Base-by-base conservation (phyloP, 495 filamentous ascomycete species). In the Rostrohypoxylon terebratum region DNA sequence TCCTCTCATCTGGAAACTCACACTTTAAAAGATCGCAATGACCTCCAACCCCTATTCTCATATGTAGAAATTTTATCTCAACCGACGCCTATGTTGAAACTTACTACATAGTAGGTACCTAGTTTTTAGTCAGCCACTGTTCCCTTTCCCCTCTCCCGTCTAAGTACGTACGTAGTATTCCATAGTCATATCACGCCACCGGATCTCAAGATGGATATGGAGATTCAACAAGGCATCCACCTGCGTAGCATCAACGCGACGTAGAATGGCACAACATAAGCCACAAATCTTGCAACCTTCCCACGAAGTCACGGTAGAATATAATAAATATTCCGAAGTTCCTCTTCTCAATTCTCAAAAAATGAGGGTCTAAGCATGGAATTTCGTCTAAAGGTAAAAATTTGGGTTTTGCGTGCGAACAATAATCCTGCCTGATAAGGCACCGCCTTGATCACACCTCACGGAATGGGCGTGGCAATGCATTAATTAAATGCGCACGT, bases 391-490 rank as follows among this genome's bases (percentile, higher is more conserved):
- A 57, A 31, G 21, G 20, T 45, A 45, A 36, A 54, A 38, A 28
- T 28, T 28, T 28, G 28, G 28, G 28, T 28, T 38, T 40, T 33
- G 10, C 25, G 18, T 36, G 54, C 59, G 73, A 47, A 79, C 68
- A 60, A 78, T 59, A 76, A 66, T 74, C 59, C 66, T 78, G 44
- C 66, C 69, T 36, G 63, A 71, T 25, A 74, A 74, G 48, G 71
- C 25, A 38, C 59, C 66, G 16, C 2, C 57, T 21, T 20, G 21
- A 73, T 33, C 75, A 66, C 59, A 68, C 77, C 58, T 40, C 59
- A 34, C 68, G 64, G 76, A 64, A 72, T 11, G 78, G 71, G 72
- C 64, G 72, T 6, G 78, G 69, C 28, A 70, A 44, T 53, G 68
- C 42, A 45, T 45, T 69, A 63, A 74, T 66, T 36, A 72, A 75